Percentiles rank a stretch among this genome's conserved stretches.
phyloP scores from a whole-genome alignment of 306 rosid genomes.

The Dalbergia cochinchinensis region DNA sequence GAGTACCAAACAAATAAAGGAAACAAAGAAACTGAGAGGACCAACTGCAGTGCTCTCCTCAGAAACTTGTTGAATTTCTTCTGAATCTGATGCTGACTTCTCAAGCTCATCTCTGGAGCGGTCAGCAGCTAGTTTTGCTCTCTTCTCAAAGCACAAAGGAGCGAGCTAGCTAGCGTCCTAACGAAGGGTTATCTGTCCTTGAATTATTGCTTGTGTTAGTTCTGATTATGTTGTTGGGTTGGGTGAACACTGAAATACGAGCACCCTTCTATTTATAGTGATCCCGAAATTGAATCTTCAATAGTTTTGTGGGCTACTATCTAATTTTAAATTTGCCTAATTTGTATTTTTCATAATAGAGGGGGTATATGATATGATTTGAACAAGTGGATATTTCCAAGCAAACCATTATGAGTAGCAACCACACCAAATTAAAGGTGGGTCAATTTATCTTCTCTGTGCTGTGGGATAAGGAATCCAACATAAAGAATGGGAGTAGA shows the following conservation, averaged over 20 bases:
- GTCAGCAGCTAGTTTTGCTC: too few species aligned
- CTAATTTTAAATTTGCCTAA: not conserved
- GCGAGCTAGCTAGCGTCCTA: not conserved
- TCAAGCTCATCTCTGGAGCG: constrained; percentile 42
- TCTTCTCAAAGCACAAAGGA: too few species aligned
- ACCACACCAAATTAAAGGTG: not conserved
- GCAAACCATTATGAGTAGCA: not conserved
- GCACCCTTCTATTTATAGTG: constrained; percentile 31
- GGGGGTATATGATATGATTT: not conserved
- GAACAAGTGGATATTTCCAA: constrained; percentile 26
- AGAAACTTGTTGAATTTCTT: constrained; percentile 42
- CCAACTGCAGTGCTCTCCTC: constrained; percentile 47
- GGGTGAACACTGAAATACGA: not conserved
- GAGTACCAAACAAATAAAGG: constrained; percentile 53
- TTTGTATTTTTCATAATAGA: not conserved
- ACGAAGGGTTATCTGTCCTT: not conserved
- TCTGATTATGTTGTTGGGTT: too few species aligned
- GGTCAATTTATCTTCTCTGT: not conserved
- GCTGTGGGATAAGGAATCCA: not conserved
- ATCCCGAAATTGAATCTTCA: not conserved
- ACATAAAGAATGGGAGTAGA: not conserved
- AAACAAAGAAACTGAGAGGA: constrained; percentile 53
- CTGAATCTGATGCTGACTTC: constrained; percentile 33
- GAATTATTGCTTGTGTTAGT: not conserved
- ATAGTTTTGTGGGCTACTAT: not conserved